Conservation (phyloP, 208 protist species). For the Trypanosomatidae sp. region DNA sequence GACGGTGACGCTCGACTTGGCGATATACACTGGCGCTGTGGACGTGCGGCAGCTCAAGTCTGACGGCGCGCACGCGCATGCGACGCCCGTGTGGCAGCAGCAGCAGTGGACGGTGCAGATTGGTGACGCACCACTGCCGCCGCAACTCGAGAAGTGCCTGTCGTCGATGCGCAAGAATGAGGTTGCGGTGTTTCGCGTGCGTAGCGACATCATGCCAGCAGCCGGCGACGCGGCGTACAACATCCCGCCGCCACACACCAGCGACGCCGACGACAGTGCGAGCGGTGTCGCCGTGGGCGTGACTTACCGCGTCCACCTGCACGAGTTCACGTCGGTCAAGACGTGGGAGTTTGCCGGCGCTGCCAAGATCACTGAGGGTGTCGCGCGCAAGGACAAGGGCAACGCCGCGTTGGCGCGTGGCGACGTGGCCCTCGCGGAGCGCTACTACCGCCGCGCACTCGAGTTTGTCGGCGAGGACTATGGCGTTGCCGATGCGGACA, state of each 20-base stretch:
- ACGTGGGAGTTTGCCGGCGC: constrained; percentile 45
- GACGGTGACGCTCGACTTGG: constrained; percentile 35
- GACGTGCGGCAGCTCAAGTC: constrained; percentile 12
- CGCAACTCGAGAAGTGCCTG: constrained; percentile 57
- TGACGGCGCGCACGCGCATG: too few species aligned
- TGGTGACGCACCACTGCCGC: constrained; percentile 49
- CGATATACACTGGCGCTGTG: constrained; percentile 29
- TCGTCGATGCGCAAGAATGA: constrained; percentile 60
- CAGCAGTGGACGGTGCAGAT: constrained; percentile 33
- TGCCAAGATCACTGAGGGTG: constrained; percentile 49
- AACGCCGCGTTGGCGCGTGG: constrained; percentile 70
- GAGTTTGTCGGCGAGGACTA: constrained; percentile 78
- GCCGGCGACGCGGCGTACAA: constrained; percentile 27
- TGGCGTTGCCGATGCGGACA: constrained; percentile 35
- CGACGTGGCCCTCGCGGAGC: constrained; percentile 37
- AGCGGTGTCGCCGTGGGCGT: constrained; percentile 17
- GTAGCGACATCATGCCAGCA: constrained; percentile 15
- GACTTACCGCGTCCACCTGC: constrained; percentile 59
- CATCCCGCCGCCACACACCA: constrained; percentile 27
- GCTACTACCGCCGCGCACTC: constrained; percentile 74
- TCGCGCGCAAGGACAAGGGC: constrained; percentile 57
- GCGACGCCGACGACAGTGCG: constrained; percentile 4
- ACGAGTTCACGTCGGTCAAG: constrained; percentile 34
- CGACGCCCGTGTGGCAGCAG: constrained; percentile 26
- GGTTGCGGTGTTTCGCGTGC: constrained; percentile 46